Conservation (phyloP, 2,329 filamentous ascomycete species). For the Paradendryphiella salina region DNA sequence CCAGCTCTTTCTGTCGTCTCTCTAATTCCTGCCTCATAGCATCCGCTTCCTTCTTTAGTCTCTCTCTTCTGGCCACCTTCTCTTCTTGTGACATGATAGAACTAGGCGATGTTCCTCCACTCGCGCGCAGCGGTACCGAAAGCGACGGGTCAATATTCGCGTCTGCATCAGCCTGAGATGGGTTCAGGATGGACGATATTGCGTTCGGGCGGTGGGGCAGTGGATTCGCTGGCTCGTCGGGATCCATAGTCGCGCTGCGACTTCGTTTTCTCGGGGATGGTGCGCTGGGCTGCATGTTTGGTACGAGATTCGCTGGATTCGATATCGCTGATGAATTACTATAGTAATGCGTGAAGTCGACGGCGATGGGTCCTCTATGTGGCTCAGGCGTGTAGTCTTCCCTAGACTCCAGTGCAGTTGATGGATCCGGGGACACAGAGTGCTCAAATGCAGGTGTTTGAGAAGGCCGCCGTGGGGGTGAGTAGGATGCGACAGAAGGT, state of each 20-base stretch:
- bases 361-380: constrained; percentile 36
- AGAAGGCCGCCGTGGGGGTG: constrained; percentile 33
- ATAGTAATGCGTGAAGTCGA: constrained; percentile 46
- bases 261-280: constrained; percentile 44
- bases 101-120: constrained; percentile 27
- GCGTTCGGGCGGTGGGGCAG: constrained; percentile 39
- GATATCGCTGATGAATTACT: constrained; percentile 22
- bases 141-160: constrained; percentile 42
- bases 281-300: constrained; percentile 21
- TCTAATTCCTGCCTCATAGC: constrained; percentile 38
- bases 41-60: constrained; percentile 37
- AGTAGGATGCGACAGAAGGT: constrained; percentile 37
- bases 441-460: constrained; percentile 39
- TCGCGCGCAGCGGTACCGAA: constrained; percentile 25
- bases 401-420: constrained; percentile 33
- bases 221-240: constrained; percentile 31
- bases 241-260: constrained; percentile 40
- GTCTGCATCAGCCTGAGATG: constrained; percentile 26
- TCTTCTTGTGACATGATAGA: constrained; percentile 30
- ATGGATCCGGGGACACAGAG: constrained; percentile 43
- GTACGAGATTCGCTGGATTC: constrained; percentile 18
- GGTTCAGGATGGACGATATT: constrained; percentile 44
- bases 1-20: constrained; percentile 37
- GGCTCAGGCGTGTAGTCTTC: constrained; percentile 35
- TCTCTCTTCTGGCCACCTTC: constrained; percentile 35